A percentile compares a stretch with the other conserved stretches of the same genome.
Conservation (phyloP, 257 asterid species). For the Coffea eugenioides region DNA sequence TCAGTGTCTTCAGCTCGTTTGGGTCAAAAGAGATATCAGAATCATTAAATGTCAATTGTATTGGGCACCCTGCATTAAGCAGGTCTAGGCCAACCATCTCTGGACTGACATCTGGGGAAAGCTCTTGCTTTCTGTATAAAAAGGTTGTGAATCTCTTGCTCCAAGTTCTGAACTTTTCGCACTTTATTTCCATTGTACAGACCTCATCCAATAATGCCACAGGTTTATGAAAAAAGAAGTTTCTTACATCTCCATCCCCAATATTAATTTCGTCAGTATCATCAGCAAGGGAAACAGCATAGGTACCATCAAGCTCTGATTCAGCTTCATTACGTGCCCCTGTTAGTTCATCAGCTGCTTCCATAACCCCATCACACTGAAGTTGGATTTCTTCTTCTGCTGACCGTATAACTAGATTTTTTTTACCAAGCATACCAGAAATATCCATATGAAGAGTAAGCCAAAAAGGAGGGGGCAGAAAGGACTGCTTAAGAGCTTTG, state of each 20-base stretch:
- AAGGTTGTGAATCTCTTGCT: slow-evolving; percentile 32
- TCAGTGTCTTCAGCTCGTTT: slow-evolving; percentile 43
- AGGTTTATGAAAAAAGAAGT: slow-evolving; percentile 43
- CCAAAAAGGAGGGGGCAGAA: slow-evolving; percentile 57
- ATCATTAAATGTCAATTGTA: slow-evolving; percentile 46
- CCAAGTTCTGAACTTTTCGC: slow-evolving; percentile 23
- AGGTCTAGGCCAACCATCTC: slow-evolving; percentile 44
- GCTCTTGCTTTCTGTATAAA: slow-evolving; percentile 39
- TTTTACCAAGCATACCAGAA: neutral
- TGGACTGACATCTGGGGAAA: slow-evolving; percentile 23
- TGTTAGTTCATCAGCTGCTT: slow-evolving; percentile 38
- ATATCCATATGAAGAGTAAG: slow-evolving; percentile 37
- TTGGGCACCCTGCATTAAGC: slow-evolving; percentile 59
- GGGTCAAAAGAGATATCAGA: slow-evolving; percentile 24
- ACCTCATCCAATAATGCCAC: slow-evolving; percentile 31
- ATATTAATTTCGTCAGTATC: slow-evolving; percentile 38
- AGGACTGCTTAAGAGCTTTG: slow-evolving; percentile 40
- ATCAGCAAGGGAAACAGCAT: slow-evolving; percentile 56
- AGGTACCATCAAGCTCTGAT: slow-evolving; percentile 27
- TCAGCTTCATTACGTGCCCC: slow-evolving; percentile 20
- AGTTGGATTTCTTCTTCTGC: slow-evolving; percentile 38
- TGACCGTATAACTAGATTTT: slow-evolving; percentile 42
- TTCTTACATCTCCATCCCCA: slow-evolving; percentile 20
- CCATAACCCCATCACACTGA: slow-evolving; percentile 46
- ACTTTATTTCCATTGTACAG: slow-evolving; percentile 7